These are phyloP conservation scores for Flaveria bidentis DNA, from an alignment of 129 eudicot species.

Conservation along the genomic window DNA sequence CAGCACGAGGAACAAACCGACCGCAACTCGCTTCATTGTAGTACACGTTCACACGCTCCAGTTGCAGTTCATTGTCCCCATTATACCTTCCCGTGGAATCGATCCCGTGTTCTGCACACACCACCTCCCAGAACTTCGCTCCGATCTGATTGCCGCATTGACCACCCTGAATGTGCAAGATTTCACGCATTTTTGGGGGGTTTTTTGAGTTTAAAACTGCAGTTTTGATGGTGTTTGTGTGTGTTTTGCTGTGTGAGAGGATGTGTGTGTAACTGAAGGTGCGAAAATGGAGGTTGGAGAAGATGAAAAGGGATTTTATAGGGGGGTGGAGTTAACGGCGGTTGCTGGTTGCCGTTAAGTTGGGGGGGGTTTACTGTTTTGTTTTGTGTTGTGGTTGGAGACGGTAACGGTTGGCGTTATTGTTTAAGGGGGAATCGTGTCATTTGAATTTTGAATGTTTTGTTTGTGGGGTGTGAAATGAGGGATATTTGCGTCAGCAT, in stretches of 20 bases:
- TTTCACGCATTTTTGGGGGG: conserved; percentile 56
- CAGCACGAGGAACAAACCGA: conserved; percentile 82
- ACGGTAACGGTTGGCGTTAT: conserved; percentile 25
- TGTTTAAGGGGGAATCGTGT: conserved; percentile 12
- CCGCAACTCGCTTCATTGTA: conserved; percentile 80
- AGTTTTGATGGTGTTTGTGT: background rate
- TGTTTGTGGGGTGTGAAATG: background rate
- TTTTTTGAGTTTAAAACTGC: background rate
- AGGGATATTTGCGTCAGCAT: conserved; percentile 6
- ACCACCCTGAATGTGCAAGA: conserved; percentile 73
- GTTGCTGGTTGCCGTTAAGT: conserved; percentile 27
- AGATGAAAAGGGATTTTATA: conserved; percentile 20
- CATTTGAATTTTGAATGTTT: conserved; percentile 27
- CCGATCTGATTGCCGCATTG: conserved; percentile 84
- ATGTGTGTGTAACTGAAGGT: conserved; percentile 20
- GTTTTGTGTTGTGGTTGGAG: background rate
- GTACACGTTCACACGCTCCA: conserved; percentile 77
- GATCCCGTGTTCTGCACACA: conserved; percentile 81
- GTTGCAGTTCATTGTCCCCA: conserved; percentile 59
- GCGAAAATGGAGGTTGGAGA: conserved; percentile 13
- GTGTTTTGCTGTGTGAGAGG: background rate
- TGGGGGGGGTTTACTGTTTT: background rate
- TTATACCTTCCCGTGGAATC: conserved; percentile 66
- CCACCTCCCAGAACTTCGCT: conserved; percentile 67
- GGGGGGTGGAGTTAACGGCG: conserved; percentile 29